phyloP scores from a whole-genome alignment of 2,329 filamentous ascomycete species.

The Albophoma yamanashiensis region DNA sequence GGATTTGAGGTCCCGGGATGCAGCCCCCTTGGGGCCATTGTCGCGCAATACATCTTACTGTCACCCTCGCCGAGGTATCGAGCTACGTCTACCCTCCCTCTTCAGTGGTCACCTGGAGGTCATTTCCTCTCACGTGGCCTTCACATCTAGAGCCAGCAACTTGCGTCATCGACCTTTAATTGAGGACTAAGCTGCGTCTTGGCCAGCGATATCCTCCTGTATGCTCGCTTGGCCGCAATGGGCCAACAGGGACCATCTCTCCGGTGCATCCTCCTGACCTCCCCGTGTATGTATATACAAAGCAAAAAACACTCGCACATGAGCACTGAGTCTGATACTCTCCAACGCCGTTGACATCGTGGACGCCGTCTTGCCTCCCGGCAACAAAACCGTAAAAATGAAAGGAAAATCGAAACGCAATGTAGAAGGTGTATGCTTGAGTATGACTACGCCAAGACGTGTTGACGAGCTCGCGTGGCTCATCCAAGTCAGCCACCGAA shows the following conservation, averaged over 20 bases:
- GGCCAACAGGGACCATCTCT: neutral
- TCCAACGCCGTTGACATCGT: neutral
- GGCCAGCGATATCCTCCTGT: neutral
- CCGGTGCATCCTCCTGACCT: neutral
- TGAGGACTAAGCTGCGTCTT: neutral
- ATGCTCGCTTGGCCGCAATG: neutral
- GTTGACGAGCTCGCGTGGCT: neutral
- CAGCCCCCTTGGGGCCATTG: too few species aligned
- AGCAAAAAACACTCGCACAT: neutral
- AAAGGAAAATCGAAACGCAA: neutral
- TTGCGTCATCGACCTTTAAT: neutral
- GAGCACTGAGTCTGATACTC: neutral
- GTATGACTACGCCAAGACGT: neutral
- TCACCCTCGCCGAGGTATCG: too few species aligned
- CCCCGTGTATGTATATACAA: neutral
- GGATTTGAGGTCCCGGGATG: too few species aligned
- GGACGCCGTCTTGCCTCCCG: constrained; percentile 2
- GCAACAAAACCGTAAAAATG: neutral
- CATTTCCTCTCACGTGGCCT: neutral
- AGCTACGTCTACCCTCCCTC: too few species aligned
- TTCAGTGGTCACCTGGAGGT: neutral
- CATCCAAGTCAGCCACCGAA: neutral
- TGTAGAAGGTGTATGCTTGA: neutral
- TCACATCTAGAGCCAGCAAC: neutral
- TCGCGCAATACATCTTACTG: too few species aligned